Percentiles rank a stretch among this genome's conserved stretches.
These are phyloP conservation scores for Sesbania bispinosa DNA, from an alignment of 306 rosid genomes.

Conservation along the genomic window DNA sequence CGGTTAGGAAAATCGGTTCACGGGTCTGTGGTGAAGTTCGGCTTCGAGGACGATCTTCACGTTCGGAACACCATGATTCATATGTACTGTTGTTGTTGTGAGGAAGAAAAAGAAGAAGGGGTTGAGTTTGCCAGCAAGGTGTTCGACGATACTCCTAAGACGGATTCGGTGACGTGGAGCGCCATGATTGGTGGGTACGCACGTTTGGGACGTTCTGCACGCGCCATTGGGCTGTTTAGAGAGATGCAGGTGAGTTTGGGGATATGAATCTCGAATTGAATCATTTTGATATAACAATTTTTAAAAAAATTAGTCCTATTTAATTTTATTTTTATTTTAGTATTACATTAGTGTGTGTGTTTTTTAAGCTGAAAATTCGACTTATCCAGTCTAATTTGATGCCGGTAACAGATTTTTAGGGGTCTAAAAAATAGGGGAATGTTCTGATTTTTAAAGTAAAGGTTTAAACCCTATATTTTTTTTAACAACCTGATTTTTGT, in stretches of 20 bases:
- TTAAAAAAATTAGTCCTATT: too few relatives aligned
- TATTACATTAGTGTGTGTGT: too few relatives aligned
- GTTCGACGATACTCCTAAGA: conserved; percentile 63
- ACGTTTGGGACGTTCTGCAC: conserved; percentile 50
- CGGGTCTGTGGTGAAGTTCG: conserved; percentile 59
- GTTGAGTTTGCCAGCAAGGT: conserved; percentile 52
- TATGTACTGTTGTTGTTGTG: conserved; percentile 63
- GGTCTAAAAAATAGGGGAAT: too few relatives aligned
- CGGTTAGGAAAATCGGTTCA: conserved; percentile 58
- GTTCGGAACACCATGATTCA: conserved; percentile 78
- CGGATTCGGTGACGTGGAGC: conserved; percentile 82
- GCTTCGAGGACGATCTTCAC: conserved; percentile 65
- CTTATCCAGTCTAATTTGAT: too few relatives aligned
- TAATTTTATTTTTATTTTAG: too few relatives aligned
- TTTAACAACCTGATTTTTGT: too few relatives aligned
- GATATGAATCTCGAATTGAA: too few relatives aligned
- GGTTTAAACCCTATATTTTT: too few relatives aligned
- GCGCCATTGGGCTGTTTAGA: conserved; percentile 62
- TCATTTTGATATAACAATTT: too few relatives aligned
- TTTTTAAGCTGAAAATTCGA: too few relatives aligned
- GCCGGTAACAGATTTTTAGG: too few relatives aligned
- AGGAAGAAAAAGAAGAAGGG: conserved; percentile 25
- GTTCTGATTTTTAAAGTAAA: too few relatives aligned
- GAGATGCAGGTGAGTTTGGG: conserved; percentile 65
- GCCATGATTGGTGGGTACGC: conserved; percentile 88